Evolutionary conservation across 768 basidiomycete genomes (phyloP).

Genomic region (Coprinopsis marcescibilis): DNA sequence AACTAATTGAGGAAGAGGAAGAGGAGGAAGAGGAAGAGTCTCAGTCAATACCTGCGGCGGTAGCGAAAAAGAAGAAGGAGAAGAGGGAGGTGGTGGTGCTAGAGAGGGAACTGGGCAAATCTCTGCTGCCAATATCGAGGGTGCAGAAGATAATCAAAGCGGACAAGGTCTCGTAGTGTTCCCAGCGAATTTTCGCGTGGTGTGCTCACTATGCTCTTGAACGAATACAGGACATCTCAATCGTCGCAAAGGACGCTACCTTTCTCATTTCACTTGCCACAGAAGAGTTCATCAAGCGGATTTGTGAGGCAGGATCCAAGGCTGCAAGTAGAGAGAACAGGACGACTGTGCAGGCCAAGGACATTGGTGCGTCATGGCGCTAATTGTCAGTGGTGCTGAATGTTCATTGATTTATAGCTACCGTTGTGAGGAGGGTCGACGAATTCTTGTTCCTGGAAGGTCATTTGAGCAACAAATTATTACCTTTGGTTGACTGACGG

Average conservation of each 20-base stretch:
- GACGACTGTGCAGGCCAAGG: constrained; percentile 69
- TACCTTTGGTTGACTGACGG: neutral
- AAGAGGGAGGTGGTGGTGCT: constrained; percentile 22
- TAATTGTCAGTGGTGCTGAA: neutral
- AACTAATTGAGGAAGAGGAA: too few species aligned
- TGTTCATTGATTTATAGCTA: constrained; percentile 40
- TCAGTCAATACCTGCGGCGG: neutral
- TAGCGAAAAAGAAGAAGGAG: constrained; percentile 24
- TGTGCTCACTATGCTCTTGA: constrained; percentile 1
- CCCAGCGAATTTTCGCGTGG: neutral
- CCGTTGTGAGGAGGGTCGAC: constrained; percentile 58
- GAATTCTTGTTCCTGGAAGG: constrained; percentile 80
- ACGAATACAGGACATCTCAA: constrained; percentile 61
- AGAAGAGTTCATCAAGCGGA: constrained; percentile 79
- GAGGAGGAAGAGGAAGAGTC: neutral
- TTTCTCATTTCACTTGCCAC: constrained; percentile 79
- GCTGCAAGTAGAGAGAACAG: constrained; percentile 69
- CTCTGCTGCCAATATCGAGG: constrained; percentile 66
- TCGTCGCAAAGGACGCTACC: constrained; percentile 70
- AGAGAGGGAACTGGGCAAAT: constrained; percentile 50
- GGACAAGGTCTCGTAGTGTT: constrained; percentile 51
- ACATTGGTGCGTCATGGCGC: constrained; percentile 53
- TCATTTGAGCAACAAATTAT: constrained; percentile 21
- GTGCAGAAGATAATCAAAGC: constrained; percentile 85
- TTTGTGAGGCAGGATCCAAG: constrained; percentile 66